These are phyloP conservation scores for Ustilago tritici DNA, from an alignment of 1,284 basidiomycete genomes.

Conservation along the genomic window DNA sequence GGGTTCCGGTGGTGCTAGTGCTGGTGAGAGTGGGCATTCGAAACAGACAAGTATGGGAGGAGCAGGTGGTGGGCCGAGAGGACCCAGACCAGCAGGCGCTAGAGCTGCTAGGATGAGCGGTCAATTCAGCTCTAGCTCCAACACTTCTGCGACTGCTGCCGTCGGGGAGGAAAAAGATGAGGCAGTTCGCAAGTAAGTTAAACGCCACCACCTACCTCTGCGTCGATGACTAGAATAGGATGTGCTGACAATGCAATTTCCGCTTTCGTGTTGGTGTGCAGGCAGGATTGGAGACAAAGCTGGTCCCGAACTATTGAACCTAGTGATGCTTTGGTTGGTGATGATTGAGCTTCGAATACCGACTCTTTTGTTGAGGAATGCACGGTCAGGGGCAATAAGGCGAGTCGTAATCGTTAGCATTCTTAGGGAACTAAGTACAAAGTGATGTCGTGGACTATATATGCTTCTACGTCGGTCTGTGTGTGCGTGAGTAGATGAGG, in stretches of 20 bases:
- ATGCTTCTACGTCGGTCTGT: too few relatives aligned
- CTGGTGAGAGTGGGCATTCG: not conserved
- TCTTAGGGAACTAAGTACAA: too few relatives aligned
- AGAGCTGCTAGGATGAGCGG: conserved; percentile 26
- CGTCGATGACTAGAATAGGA: too few relatives aligned
- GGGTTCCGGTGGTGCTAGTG: not conserved
- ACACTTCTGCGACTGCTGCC: not conserved
- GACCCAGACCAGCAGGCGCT: conserved; percentile 34
- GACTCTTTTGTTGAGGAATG: too few relatives aligned
- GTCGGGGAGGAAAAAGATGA: not conserved
- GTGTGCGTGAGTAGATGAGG: too few relatives aligned
- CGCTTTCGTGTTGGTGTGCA: not conserved
- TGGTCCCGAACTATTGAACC: conserved; percentile 4
- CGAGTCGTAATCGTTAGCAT: too few relatives aligned
- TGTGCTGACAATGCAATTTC: not conserved
- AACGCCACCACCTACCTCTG: not conserved
- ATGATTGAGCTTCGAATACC: not conserved
- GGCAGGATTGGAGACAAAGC: not conserved
- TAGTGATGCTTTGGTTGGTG: conserved; percentile 3
- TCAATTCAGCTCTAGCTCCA: conserved; percentile 15
- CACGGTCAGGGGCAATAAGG: too few relatives aligned
- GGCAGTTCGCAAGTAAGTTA: not conserved
- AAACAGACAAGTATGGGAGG: conserved; percentile 10
- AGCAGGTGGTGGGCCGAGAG: conserved; percentile 20
- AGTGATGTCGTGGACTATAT: too few relatives aligned